A percentile compares a stretch with the other conserved stretches of the same genome.
Evolutionary conservation across 1,139 yeast genomes (phyloP).

Genomic region (Geotrichum aggregatum): DNA sequence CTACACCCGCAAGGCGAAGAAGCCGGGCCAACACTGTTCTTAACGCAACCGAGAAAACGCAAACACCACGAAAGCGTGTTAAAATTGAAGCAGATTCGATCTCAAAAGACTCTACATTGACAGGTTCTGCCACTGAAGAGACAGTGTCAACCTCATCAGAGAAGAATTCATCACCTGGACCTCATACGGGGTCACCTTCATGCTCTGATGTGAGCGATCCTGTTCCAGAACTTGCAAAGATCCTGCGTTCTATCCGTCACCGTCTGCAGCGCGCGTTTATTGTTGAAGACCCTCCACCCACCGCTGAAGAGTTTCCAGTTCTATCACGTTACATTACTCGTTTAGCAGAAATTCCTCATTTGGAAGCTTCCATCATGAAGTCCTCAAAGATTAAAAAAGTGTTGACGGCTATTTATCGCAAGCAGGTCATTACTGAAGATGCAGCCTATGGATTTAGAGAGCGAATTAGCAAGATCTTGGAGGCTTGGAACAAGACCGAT

Average conservation of each 20-base stretch:
- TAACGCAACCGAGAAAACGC: neutral
- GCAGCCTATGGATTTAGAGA: constrained; percentile 28
- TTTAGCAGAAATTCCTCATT: constrained; percentile 35
- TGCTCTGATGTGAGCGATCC: constrained; percentile 27
- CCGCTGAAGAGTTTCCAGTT: constrained; percentile 27
- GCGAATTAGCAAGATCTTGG: constrained; percentile 31
- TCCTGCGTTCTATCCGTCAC: constrained; percentile 32
- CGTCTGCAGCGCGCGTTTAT: constrained; percentile 37
- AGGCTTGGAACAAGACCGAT: constrained; percentile 31
- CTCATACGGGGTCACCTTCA: constrained; percentile 9
- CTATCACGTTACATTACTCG: constrained; percentile 30
- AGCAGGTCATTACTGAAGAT: constrained; percentile 32
- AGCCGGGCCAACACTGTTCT: neutral
- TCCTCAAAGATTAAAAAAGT: constrained; percentile 39
- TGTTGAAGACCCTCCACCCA: constrained; percentile 28
- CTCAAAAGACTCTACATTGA: neutral
- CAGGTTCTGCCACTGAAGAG: neutral
- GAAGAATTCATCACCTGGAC: constrained; percentile 12
- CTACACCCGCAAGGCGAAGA: constrained; percentile 4
- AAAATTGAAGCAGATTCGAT: neutral
- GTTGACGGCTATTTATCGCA: constrained; percentile 31
- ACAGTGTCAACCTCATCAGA: constrained; percentile 2
- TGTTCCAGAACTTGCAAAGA: constrained; percentile 28
- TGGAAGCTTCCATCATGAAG: constrained; percentile 38
- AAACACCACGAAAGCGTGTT: constrained; percentile 8